These are phyloP conservation scores for Aspergillus sergii DNA, from an alignment of 2,329 filamentous ascomycete genomes.

Conservation along the genomic window DNA sequence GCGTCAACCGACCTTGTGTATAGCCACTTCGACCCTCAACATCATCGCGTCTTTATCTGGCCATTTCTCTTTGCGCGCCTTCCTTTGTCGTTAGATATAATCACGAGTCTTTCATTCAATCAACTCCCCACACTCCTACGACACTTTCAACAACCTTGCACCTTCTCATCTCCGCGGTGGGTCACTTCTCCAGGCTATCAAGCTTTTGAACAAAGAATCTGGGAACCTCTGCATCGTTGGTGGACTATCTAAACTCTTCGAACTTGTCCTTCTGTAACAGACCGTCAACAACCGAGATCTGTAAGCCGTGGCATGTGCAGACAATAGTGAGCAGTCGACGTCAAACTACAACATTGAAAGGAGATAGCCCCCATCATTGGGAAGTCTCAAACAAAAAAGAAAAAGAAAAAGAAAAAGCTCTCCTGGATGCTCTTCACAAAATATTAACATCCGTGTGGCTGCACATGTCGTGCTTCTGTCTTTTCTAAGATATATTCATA, in stretches of 20 bases:
- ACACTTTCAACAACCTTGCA: not conserved
- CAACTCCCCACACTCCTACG: not conserved
- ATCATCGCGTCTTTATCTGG: not conserved
- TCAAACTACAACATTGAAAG: not conserved
- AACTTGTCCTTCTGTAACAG: not conserved
- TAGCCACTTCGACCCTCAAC: not conserved
- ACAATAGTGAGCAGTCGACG: not conserved
- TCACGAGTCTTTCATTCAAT: not conserved
- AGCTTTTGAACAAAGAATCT: not conserved
- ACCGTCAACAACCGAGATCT: not conserved
- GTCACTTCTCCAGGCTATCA: not conserved
- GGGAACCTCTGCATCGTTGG: not conserved
- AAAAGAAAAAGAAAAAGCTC: not conserved
- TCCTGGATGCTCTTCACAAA: not conserved
- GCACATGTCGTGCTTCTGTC: constrained; percentile 9
- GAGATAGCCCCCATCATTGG: not conserved
- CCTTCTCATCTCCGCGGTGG: not conserved
- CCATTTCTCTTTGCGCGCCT: not conserved
- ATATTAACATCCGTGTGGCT: not conserved
- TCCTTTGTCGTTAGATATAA: not conserved
- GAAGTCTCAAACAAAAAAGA: not conserved
- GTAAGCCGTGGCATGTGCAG: not conserved
- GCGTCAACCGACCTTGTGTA: not conserved
- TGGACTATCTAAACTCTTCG: not conserved
- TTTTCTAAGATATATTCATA: not conserved